Base-by-base conservation (phyloP, 352 stramenopile genomes). In the Phytophthora pseudosyringae region DNA sequence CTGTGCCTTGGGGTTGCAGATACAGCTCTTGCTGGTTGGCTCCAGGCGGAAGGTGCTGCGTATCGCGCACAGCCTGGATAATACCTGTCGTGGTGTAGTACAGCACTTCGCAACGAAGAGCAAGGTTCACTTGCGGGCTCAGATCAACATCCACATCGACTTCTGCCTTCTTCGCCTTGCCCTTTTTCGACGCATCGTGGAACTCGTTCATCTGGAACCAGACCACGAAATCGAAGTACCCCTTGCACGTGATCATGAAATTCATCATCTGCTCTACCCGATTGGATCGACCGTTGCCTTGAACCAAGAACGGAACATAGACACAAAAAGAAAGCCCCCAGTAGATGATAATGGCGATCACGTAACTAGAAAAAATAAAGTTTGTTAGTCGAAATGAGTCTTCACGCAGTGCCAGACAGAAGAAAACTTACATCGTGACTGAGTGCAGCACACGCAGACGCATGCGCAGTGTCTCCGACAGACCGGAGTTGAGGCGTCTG, bases 281-380 rank as follows among this genome's bases (percentile, higher is more conserved):
- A 32, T 59, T 65, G 13, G 67, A 73, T 32, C 79, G 75, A 15
- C 78, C 81, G 7, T 85, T 38, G 2, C 70, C 71, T 64, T 91
- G 69, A n/a, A 91, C 71, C 26, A 96, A 61, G 58, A 94, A 96
- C 43, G 88, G 88, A 55, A 96, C 84, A 68, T 94, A 96, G 60
- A 94, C 74, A 56, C 80, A 75, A 64, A 96, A 94, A 13, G 85
- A 94, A 62, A 96, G 65, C 12, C 80, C 83, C 88, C 88, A 96
- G 73, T 96, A 96, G 56, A 96, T 93, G 71, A 96, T 93, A 61
- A 96, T 94, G n/a, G 88, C 88, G 35, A 95, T 94, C 62, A 95
- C 87, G 48, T 95, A 95, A 41, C 86, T 94, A 49, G 26, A 36
- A 12, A 26, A 12, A 5, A 7, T 53, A 6, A 48, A 55, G 16